These are phyloP conservation scores for Colletotrichum theobromicola DNA, from an alignment of 2,329 filamentous ascomycete genomes.

Conservation along the genomic window DNA sequence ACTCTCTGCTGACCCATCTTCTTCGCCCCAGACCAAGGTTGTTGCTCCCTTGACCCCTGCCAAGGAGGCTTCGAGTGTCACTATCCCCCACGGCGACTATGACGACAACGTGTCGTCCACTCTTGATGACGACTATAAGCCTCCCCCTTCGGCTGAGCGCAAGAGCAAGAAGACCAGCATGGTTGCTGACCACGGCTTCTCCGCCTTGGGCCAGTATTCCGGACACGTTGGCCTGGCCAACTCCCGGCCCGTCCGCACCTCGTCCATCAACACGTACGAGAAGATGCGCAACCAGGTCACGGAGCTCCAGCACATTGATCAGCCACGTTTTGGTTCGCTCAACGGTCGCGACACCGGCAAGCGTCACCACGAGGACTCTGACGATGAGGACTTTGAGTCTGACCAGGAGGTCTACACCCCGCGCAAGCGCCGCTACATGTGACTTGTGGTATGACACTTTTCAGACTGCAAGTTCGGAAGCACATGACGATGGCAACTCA, in stretches of 20 bases:
- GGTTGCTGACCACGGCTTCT: neutral
- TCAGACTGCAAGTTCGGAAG: neutral
- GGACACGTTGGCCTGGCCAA: constrained; percentile 6
- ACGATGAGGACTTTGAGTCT: neutral
- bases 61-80: neutral
- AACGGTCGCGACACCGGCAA: neutral
- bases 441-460: neutral
- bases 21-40: neutral
- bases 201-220: neutral
- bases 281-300: constrained; percentile 1
- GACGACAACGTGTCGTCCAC: neutral
- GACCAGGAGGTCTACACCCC: neutral
- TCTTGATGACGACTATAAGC: neutral
- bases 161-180: neutral
- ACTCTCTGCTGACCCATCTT: neutral
- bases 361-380: neutral
- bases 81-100: neutral
- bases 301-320: neutral
- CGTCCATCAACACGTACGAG: constrained; percentile 14
- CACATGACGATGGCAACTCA: too few relatives aligned
- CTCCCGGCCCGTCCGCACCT: constrained; percentile 10
- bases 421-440: neutral
- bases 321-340: neutral
- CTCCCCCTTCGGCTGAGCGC: neutral
- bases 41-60: neutral